Base-by-base conservation (phyloP, 441 rosid genomes). In the Arabidopsis lyrata region DNA sequence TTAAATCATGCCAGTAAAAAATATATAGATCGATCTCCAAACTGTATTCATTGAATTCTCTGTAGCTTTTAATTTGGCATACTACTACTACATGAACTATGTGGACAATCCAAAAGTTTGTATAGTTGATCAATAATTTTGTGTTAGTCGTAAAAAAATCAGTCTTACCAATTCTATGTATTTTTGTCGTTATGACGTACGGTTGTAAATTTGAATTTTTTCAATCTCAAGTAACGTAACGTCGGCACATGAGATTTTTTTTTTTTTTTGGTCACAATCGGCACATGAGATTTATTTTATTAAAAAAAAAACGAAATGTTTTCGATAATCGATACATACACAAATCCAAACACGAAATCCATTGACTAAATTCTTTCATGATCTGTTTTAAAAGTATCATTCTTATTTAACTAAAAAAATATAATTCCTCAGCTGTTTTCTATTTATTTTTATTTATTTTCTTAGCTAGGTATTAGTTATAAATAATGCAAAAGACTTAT, bases 121-220 rank as follows among this genome's bases (percentile, higher is more conserved):
- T 54, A 64, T 63, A 20, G 45, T 42, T 44, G 38, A 15, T 63
- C 63, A 34, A 22, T 63, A 6, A 14, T 22, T 32, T 52, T 49
- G 16, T 53, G 16, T 14, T 72, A 18, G 48, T 63, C 4, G 47
- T 53, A 54, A 6, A 2, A 7, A 22, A 12, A 16, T 16, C 20
- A 11, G 15, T 6, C 15, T 45, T 32, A 54, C 70, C 63, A 63
- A 72, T 24, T 62, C 36, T 54, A 42, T 32, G 54, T 29, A 29
- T 42, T 32, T 42, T 44, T 18, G 55, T 63, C 70, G 10, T 42
- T 52, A 20, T 72, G 32, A 54, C n/a, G n/a, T n/a, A n/a, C 57
- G 20, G 57, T 48, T 42, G 24, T 72, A 63, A 64, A 72, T 39
- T 50, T 1, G 29, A 53, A 29, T 2, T 12, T 47, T 22, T 5